Base-by-base conservation (phyloP, 140 eudicot species). In the Flaveria floridana region DNA sequence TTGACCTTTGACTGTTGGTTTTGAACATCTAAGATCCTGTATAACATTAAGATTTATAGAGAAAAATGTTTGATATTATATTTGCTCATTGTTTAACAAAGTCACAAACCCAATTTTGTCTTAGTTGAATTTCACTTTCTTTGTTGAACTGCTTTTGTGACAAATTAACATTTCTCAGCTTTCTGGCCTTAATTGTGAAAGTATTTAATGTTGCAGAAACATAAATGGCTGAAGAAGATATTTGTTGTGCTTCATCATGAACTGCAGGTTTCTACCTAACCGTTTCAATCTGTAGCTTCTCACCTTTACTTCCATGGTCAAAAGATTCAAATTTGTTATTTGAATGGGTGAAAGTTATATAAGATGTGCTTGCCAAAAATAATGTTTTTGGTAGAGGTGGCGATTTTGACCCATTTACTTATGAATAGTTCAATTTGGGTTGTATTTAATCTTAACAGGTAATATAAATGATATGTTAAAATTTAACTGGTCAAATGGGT, bases 171-270 rank as follows among this genome's bases (percentile, higher is more conserved):
- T 28, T 62, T 44, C 16, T 69, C 34, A 42, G 61, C 23, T 65
- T 69, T 53, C 15, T 66, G 25, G 78, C 19, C 56, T 58, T 52
- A 76, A 56, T 5, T 46, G 55, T 65, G 66, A 13, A 70, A 42
- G 20, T 47, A 64, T 53, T 55, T 70, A 46, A 52, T 67, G 61
- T 37, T 81, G 85, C 97, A 94, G 99, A 89, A 80, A 76, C 89
- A 86, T 79, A 85, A 73, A 66, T 85, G 96, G 25, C 82, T 88
- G 74, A 95, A 88, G 88, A 85, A 89, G 69, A 87, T 95, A 53
- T 91, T 91, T 71, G 71, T 88, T 23, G 92, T 95, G 85, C 96
- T 95, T 82, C 94, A 95, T 83, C 89, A 91, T 59, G 99, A 95
- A 82, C 75, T 95, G 65, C 80, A 84, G 99, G 99, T 94, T 57